Percentiles rank a stretch among this genome's conserved stretches.
phyloP scores from a whole-genome alignment of 352 stramenopile species.

The Phytophthora boehmeriae region DNA sequence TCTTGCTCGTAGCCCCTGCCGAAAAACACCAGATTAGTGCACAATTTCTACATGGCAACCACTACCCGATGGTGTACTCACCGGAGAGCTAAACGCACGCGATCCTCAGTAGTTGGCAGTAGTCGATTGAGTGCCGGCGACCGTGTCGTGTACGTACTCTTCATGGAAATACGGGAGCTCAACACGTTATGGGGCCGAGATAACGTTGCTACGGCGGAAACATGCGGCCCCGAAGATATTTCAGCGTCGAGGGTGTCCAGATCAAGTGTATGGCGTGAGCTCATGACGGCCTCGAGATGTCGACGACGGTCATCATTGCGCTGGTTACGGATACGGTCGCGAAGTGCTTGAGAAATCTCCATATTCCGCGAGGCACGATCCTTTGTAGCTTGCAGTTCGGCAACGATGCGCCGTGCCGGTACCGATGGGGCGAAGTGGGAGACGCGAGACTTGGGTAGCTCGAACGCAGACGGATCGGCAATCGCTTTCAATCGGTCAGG shows the following conservation, averaged over 20 bases:
- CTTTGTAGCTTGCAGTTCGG: conserved; percentile 70
- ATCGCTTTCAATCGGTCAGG: conserved; percentile 11
- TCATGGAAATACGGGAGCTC: conserved; percentile 65
- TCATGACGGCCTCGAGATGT: conserved; percentile 50
- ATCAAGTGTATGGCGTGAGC: conserved; percentile 34
- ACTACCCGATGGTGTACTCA: conserved; percentile 23
- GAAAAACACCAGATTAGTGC: conserved; percentile 11
- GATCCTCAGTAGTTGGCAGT: conserved; percentile 65
- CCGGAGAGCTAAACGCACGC: conserved; percentile 55
- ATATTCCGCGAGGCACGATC: conserved; percentile 63
- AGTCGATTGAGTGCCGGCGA: conserved; percentile 71
- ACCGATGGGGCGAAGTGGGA: conserved; percentile 71
- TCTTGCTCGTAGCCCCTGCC: conserved; percentile 50
- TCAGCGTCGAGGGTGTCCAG: conserved; percentile 24
- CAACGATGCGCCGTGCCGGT: conserved; percentile 65
- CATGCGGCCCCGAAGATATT: conserved; percentile 7
- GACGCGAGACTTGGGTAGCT: conserved; percentile 55
- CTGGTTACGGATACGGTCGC: conserved; percentile 53
- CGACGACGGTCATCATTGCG: conserved; percentile 45
- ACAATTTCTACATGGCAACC: not conserved
- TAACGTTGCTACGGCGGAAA: not conserved
- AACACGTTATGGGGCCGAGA: conserved; percentile 16
- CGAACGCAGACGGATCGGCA: conserved; percentile 26
- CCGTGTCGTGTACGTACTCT: conserved; percentile 60
- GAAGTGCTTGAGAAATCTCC: conserved; percentile 68